Percentiles rank a stretch among this genome's conserved stretches.
Evolutionary conservation across 805 yeast species (phyloP).

Genomic region (Blastobotrys americana): DNA sequence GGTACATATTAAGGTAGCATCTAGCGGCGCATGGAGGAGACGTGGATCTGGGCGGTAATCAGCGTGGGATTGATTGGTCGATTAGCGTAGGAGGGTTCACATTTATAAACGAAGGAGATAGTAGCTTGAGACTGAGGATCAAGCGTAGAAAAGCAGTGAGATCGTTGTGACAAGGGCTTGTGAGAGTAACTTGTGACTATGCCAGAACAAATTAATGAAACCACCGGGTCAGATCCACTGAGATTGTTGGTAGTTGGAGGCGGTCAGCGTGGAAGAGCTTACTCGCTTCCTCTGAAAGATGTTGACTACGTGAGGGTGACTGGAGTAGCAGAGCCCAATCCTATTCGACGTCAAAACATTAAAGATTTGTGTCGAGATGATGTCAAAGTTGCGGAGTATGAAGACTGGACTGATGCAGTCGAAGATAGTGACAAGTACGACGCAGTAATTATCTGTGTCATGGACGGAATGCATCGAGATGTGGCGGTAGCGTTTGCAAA

Average conservation of each 20-base stretch:
- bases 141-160: too few species aligned
- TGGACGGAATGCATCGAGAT: conserved; percentile 22
- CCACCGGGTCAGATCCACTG: too few species aligned
- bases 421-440: conserved; percentile 15
- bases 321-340: conserved; percentile 17
- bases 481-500: conserved; percentile 23
- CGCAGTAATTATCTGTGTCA: conserved; percentile 19
- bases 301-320: conserved; percentile 15
- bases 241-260: conserved; percentile 16
- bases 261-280: conserved; percentile 18
- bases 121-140: too few species aligned
- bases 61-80: too few species aligned
- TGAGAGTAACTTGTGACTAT: too few species aligned
- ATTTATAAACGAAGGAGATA: too few species aligned
- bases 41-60: too few species aligned
- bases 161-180: too few species aligned
- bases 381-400: conserved; percentile 11
- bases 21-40: too few species aligned
- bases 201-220: too few species aligned
- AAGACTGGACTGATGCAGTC: conserved; percentile 18
- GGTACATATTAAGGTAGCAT: too few species aligned
- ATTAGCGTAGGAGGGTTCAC: too few species aligned
- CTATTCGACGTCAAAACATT: conserved; percentile 8
- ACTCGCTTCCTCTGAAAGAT: conserved; percentile 12
- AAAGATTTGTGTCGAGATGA: background rate